Evolutionary conservation across 108 stramenopile species (phyloP), one percentile per base, ranked within the genome.

Genomic region (Cyclotella kingstonii): DNA sequence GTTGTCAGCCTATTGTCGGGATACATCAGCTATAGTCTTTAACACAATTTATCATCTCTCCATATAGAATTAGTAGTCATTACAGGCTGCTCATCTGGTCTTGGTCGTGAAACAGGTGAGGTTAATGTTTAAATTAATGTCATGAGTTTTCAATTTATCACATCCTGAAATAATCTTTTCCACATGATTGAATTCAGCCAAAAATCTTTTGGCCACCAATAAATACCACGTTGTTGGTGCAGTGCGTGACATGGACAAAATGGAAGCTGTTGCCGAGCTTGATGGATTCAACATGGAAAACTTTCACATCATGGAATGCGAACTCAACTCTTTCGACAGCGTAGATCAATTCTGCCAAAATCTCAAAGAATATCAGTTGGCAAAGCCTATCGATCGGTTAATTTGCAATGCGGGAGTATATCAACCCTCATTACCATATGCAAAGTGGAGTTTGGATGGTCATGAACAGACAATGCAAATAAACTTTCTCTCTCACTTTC

Each of bases 401-500:
- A 71, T 95, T 43, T 95, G 93, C 59, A 95, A 95, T 63, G 90
- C 93, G 10, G 93, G 89, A 18, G 84, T 95, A 25, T 95, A 95
- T 60, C 93, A 91, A 63, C 93, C 93, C 8, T 66, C 83, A 8
- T 69, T 91, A 18, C 71, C 78, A 10, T 76, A 95, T 61, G 89
- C 93, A 51, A 91, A 91, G 63, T 95, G 89, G 89, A 84, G 82
- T 33, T 73, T 70, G 8, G 93, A 95, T 68, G 84, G 83, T 28
- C 89, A 90, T 50, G 93, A 95, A 63, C 90, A 91, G 60, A 91
- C 89, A 2, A 95, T 95, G 90, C 90, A 91, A 77, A 88, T 89
- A 57, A 95, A 95, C 58, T 90, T 82, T 45, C 79, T 95, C 42
- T 83, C 81, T 8, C 93, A 95, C 60, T 95, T 95, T 39, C 78